Base-by-base conservation (phyloP, 1,139 yeast genomes). In the Suhomyces atakaporum region DNA sequence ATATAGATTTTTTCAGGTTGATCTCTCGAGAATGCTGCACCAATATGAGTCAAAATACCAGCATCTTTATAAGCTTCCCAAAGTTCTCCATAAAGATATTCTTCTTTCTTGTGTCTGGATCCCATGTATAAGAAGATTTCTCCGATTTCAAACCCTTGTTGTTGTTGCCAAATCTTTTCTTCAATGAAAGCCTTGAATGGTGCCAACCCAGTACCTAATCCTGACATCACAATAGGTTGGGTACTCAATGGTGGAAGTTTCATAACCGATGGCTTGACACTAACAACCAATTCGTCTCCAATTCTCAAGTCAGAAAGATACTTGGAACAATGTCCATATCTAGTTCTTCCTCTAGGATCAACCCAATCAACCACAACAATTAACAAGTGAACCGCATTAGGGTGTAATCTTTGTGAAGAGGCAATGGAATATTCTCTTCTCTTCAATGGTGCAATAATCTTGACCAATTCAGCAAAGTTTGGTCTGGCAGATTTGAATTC, bases 361-460 rank as follows among this genome's bases (percentile, higher is more conserved):
- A 81, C 73, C 98, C 98, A 92, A 63, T 90, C 97, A 40, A 90
- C 97, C 38, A 90, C 97, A 45, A 92, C 98, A 61, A 92, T 81
- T 57, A 92, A 76, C 57, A 92, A 70, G 58, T 90, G 97, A 33
- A 92, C 89, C 22, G 92, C 92, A 58, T 86, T 87, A 40, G 92
- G 87, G 66, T 90, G 97, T 51, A 86, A 73, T 59, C 76, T 86
- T 66, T 92, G 98, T 22, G 97, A 90, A 2, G 97, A 89, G 4
- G 98, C 97, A 63, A 92, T 92, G n/a, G 97, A 90, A 61, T 92
- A 92, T 65, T 92, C 98, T 72, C 98, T 85, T 72, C 98, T 84
- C 73, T 92, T 92, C 60, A 90, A 75, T 19, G 96, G 94, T 16
- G 95, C 77, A 50, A 92, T 77, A 39, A 90, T 66, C 51, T 76